These are phyloP conservation scores for Psilocybe subaeruginosa DNA, from an alignment of 768 basidiomycete genomes.

Conservation along the genomic window DNA sequence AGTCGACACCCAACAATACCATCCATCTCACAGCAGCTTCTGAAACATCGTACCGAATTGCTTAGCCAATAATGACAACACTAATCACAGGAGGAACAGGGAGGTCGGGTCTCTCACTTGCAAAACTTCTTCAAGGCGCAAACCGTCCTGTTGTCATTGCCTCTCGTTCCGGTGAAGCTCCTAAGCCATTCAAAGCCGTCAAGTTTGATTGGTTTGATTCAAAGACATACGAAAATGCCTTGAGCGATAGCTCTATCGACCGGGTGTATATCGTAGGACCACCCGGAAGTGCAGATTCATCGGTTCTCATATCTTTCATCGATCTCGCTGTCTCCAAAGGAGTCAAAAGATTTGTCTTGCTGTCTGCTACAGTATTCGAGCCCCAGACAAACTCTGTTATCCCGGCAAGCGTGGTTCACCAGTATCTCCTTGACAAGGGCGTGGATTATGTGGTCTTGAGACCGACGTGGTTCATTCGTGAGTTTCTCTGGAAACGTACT, in stretches of 20 bases:
- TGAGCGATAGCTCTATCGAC: conserved; percentile 2
- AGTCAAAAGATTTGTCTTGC: conserved; percentile 31
- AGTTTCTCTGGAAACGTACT: background rate
- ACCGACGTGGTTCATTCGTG: conserved; percentile 35
- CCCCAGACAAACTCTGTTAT: conserved; percentile 10
- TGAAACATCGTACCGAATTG: too few species aligned
- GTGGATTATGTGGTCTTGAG: conserved; percentile 29
- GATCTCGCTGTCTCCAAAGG: conserved; percentile 28
- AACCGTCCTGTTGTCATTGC: conserved; percentile 27
- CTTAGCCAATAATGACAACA: conserved; percentile 26
- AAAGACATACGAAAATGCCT: conserved; percentile 4
- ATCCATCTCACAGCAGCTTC: too few species aligned
- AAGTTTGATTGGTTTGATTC: conserved; percentile 25
- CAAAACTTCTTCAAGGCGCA: conserved; percentile 25
- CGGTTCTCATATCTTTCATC: conserved; percentile 28
- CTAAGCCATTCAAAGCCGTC: conserved; percentile 24
- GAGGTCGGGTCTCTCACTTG: conserved; percentile 27
- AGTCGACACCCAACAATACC: too few species aligned
- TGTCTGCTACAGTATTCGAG: conserved; percentile 21
- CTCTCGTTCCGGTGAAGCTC: conserved; percentile 24
- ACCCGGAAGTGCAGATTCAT: background rate
- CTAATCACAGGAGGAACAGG: conserved; percentile 36
- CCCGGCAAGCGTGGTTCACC: conserved; percentile 23
- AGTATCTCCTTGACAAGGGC: conserved; percentile 25
- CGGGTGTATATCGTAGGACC: background rate